Base-by-base conservation (phyloP, 352 stramenopile genomes). In the Phytopythium litorale region DNA sequence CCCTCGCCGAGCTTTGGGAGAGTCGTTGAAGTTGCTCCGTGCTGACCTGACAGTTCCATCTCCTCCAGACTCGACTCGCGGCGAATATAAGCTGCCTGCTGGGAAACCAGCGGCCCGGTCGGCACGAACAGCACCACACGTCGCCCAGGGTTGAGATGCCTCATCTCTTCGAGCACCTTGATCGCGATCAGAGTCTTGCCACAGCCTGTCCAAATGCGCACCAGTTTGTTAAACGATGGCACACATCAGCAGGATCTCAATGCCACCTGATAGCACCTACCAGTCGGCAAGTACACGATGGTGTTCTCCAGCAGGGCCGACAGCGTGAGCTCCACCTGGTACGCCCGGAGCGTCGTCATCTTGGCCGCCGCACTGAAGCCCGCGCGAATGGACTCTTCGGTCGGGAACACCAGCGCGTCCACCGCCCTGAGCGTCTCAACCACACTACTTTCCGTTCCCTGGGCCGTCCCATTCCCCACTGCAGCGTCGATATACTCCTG, bases 171-270 rank as follows among this genome's bases (percentile, higher is more conserved):
- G 33, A 91, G 78, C 21, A 89, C 79, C 48, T 87, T 90, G 23
- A 92, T 86, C 1, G 82, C 82, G 40, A 91, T 73, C 23, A 92
- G 63, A 4, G 84, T 94, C 65, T 94, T 94, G 4, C 84, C 82
- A 42, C 79, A 84, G 23, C 73, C 73, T 81, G 23, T 7, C 18
- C 16, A 33, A 45, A n/a, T 8, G 8, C 53, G 23, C 21, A 49
- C 2, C 28, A 21, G n/a, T 8, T 13, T 3, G n/a, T 57, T 43
- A 49, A 25, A 40, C 9, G 25, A 37, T 32, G 28, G 7, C 5
- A 3, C 28, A 28, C 5, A 25, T 49, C 21, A 35, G 23, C 1
- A 53, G 46, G n/a, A 18, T 11, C 43, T 0, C 19, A 1, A n/a
- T 15, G 7, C 16, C 42, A 28, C 19, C 42, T n/a, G 0, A 8